Base-by-base conservation (phyloP, 2,329 filamentous ascomycete genomes). In the Cladophialophora chaetospira region DNA sequence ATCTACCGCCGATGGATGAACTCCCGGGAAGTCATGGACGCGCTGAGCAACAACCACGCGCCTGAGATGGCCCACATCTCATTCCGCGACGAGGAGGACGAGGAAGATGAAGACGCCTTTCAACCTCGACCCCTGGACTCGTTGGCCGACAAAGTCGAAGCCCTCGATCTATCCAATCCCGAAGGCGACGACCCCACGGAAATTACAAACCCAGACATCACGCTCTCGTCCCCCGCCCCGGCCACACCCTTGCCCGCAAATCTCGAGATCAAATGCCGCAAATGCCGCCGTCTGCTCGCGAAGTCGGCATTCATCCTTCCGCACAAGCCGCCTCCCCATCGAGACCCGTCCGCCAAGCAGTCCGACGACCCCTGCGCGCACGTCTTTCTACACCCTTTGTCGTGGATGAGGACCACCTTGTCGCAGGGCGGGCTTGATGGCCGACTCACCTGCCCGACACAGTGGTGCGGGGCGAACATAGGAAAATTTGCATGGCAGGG, bases 401-500 rank as follows among this genome's bases (percentile, higher is more conserved):
- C 89, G 11, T 99, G 94, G 94, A 99, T 99, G 94, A 85, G 89
- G 5, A 78, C 86, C 1, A 86, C 87, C 67, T 83, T 99, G n/a
- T 75, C 74, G 53, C 55, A 88, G 67, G 91, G 89, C 25, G 84
- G 87, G 60, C 79, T 97, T 21, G 89, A 92, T 58, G 94, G 94
- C 21, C 85, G 93, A 8, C 79, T 99, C 28, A 83, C 86, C 57
- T 99, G 94, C 68, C 93, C 94, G 8, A 88, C 87, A 65, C 57
- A 71, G 6, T 88, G 87, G 68, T 99, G 94, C 72, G 84, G 83
- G 44, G 85, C 89, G 36, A 91, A 90, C 50, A 84, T 97, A 45
- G 94, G 94, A 35, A 89, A 94, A 66, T 99, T 97, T 70, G 89
- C 93, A 50, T 99, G 94, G 94, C 91, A 95, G 71, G 94, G 94